Evolutionary conservation across 2,329 filamentous ascomycete species (phyloP).

Genomic region (Fusarium nanum): DNA sequence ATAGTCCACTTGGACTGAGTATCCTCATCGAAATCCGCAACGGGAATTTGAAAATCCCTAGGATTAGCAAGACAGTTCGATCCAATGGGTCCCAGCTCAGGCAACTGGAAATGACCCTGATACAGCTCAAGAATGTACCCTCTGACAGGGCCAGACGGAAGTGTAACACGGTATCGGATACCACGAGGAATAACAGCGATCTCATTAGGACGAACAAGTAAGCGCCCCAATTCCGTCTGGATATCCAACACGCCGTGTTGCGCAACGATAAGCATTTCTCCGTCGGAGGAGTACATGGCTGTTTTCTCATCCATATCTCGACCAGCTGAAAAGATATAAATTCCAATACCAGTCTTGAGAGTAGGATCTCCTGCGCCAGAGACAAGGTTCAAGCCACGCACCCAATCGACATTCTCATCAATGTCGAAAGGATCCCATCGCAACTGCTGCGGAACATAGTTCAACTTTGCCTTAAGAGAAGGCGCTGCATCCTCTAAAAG

Average conservation of each 20-base stretch:
- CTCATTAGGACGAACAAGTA: conserved; percentile 81
- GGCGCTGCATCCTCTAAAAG: conserved; percentile 1
- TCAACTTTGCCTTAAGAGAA: conserved; percentile 44
- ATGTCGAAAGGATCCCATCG: conserved; percentile 86
- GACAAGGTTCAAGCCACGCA: conserved; percentile 72
- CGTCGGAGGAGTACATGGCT: conserved; percentile 87
- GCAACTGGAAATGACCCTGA: conserved; percentile 75
- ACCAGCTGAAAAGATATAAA: conserved; percentile 82
- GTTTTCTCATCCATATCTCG: conserved; percentile 77
- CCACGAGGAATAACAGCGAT: conserved; percentile 81
- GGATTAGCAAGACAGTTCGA: conserved; percentile 78
- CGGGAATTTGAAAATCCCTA: conserved; percentile 79
- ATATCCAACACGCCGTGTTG: conserved; percentile 81
- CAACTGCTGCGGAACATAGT: conserved; percentile 75
- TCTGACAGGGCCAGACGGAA: conserved; percentile 69
- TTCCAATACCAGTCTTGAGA: conserved; percentile 82
- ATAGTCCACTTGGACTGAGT: conserved; percentile 60
- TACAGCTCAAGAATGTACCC: conserved; percentile 83
- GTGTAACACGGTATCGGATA: conserved; percentile 75
- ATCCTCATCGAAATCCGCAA: conserved; percentile 76
- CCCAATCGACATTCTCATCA: conserved; percentile 67
- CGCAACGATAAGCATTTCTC: conserved; percentile 80
- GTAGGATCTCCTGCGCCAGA: conserved; percentile 84
- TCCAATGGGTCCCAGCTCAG: conserved; percentile 78
- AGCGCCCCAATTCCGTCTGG: conserved; percentile 77